These are phyloP conservation scores for Inonotus hispidus DNA, from an alignment of 1,284 basidiomycete species.

Conservation along the genomic window DNA sequence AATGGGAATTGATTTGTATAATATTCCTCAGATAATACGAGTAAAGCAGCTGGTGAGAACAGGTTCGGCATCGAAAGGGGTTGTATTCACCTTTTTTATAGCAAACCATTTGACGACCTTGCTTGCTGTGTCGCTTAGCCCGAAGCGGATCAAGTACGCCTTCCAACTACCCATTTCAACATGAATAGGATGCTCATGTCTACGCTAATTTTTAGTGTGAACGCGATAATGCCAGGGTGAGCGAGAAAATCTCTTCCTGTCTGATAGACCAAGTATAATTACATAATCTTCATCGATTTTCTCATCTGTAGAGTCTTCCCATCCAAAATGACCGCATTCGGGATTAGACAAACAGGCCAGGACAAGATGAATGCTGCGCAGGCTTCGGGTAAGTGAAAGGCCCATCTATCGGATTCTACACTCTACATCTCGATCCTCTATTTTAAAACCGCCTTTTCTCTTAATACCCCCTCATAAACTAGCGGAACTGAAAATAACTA, in stretches of 20 bases:
- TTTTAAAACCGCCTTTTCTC: no score
- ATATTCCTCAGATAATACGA: constrained; percentile 56
- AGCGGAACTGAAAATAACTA: no score
- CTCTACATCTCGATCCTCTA: no score
- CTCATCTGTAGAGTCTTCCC: constrained; percentile 59
- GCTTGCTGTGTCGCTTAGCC: constrained; percentile 65
- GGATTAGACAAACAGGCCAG: constrained; percentile 53
- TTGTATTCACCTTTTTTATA: constrained; percentile 21
- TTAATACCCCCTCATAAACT: no score
- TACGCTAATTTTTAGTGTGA: constrained; percentile 49
- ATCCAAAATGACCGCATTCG: constrained; percentile 83
- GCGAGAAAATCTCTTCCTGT: not conserved
- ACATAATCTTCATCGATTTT: no score
- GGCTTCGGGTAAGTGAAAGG: constrained; percentile 62
- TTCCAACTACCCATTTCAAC: not conserved
- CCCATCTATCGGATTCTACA: no score
- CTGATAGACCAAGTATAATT: no score
- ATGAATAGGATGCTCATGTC: not conserved
- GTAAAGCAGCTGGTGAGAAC: constrained; percentile 63
- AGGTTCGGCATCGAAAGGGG: no score
- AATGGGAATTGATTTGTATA: not conserved
- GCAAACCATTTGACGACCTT: constrained; percentile 79
- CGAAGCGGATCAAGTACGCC: constrained; percentile 58
- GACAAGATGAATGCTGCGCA: constrained; percentile 47
- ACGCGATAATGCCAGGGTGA: constrained; percentile 80